A percentile compares a stretch with the other conserved stretches of the same genome.
Conservation (phyloP, 2,329 filamentous ascomycete species). For the Pyricularia grisea region DNA sequence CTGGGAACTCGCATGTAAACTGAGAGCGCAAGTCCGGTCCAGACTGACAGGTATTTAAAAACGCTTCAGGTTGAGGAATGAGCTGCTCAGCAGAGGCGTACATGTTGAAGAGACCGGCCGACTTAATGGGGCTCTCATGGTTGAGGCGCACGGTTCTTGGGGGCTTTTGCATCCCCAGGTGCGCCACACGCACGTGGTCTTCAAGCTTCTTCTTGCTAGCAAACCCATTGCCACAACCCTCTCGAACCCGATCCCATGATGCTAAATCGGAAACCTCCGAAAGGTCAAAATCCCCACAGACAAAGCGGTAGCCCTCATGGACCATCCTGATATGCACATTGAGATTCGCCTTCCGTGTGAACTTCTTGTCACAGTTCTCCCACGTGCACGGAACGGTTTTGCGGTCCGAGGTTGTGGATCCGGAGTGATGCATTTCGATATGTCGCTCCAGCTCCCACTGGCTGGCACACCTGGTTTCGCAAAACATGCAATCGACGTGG, state of each 20-base stretch:
- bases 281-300: constrained; percentile 61
- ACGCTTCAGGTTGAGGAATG: not conserved
- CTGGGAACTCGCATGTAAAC: not conserved
- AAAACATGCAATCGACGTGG: constrained; percentile 70
- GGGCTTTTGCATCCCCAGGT: constrained; percentile 53
- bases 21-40: not conserved
- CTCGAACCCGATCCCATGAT: constrained; percentile 37
- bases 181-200: constrained; percentile 75
- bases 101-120: constrained; percentile 3
- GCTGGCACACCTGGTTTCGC: constrained; percentile 57
- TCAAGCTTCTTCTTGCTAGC: constrained; percentile 70
- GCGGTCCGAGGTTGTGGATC: constrained; percentile 49
- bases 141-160: constrained; percentile 9
- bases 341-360: constrained; percentile 77
- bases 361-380: constrained; percentile 61
- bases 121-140: constrained; percentile 16
- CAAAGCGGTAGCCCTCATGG: constrained; percentile 67
- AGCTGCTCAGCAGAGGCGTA: constrained; percentile 1
- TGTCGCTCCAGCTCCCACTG: constrained; percentile 64
- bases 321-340: constrained; percentile 68
- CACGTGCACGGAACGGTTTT: constrained; percentile 59
- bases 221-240: constrained; percentile 61
- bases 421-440: constrained; percentile 67
- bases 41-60: not conserved
- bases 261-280: constrained; percentile 47